Evolutionary conservation across 2,329 filamentous ascomycete species (phyloP), one percentile per base, ranked within the genome.

Genomic region (Penicillium olsonii): DNA sequence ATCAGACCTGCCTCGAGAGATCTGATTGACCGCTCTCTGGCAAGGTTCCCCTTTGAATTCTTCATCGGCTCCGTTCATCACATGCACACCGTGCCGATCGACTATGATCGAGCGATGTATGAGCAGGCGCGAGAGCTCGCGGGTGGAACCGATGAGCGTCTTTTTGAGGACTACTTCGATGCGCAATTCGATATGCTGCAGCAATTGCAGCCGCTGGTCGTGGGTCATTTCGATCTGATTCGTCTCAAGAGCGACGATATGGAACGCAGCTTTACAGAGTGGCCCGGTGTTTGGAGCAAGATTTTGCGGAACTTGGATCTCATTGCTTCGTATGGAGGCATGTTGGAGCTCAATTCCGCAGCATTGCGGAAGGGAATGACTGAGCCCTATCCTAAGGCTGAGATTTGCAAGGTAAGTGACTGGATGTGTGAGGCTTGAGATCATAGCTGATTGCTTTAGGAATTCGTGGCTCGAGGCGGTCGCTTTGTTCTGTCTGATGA

Each of bases 21-120:
- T 0, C 73, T 87, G 39, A 85, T 95, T 50, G 65, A 74, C 27
- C 60, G 69, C 10, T 79, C 90, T 3, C 74, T 86, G 18, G 66
- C 77, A 6, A 78, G 82, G 54, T 81, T 89, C 33, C 71, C 74
- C 9, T 80, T 95, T 53, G 92, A 97, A 73, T 89, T 95, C 73
- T 96, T 96, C 75, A 80, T 99, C 65, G 94, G 94, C 50, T 95
- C 89, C 1, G 81, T 97, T 41, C 94, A 99, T 73, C 94, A 99
- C 70, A 88, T 92, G 7, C 84, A 89, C 64, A 85, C 85, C 14
- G 78, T 92, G 37, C 92, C 94, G 6, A 96, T 99, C 64, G 94
- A 99, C 75, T 96, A 88, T 68, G 87, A 95, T 72, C 72, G 70
- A 5, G 73, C 75, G 0, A 79, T 81, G 67, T 97, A 94, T 67